phyloP scores from a whole-genome alignment of 2,329 filamentous ascomycete species.

The Aureobasidium sp. region DNA sequence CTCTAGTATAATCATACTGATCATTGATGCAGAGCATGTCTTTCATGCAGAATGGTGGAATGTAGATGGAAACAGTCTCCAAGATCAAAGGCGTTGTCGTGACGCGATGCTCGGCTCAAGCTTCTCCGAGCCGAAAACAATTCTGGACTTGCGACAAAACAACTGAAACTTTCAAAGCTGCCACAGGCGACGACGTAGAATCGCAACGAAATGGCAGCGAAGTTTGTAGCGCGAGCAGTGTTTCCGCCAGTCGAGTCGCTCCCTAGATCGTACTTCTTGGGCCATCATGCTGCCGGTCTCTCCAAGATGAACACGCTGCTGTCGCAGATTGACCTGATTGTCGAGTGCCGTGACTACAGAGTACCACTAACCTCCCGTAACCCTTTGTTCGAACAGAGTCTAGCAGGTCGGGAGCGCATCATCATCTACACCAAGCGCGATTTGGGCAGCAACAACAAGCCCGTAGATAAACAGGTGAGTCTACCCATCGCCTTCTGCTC shows the following conservation, averaged over 20 bases:
- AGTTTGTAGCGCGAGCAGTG: constrained; percentile 63
- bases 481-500: neutral
- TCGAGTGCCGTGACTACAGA: constrained; percentile 92
- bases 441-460: constrained; percentile 46
- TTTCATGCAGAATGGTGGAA: neutral
- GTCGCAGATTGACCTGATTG: constrained; percentile 72
- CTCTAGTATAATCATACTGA: neutral
- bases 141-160: neutral
- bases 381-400: constrained; percentile 71
- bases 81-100: neutral
- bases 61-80: neutral
- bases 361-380: constrained; percentile 86
- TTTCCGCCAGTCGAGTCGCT: constrained; percentile 70
- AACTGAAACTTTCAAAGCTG: neutral
- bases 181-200: neutral
- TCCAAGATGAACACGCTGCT: constrained; percentile 75
- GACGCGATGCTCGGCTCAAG: constrained; percentile 1
- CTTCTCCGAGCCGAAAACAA: neutral
- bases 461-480: constrained; percentile 34
- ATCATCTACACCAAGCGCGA: constrained; percentile 90
- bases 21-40: neutral
- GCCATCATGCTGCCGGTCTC: constrained; percentile 79
- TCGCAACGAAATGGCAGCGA: constrained; percentile 23
- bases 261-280: constrained; percentile 85
- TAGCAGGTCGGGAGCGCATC: constrained; percentile 61